phyloP scores from a whole-genome alignment of 371 early-diverging fungal genomes.

The Smittium mucronatum region DNA sequence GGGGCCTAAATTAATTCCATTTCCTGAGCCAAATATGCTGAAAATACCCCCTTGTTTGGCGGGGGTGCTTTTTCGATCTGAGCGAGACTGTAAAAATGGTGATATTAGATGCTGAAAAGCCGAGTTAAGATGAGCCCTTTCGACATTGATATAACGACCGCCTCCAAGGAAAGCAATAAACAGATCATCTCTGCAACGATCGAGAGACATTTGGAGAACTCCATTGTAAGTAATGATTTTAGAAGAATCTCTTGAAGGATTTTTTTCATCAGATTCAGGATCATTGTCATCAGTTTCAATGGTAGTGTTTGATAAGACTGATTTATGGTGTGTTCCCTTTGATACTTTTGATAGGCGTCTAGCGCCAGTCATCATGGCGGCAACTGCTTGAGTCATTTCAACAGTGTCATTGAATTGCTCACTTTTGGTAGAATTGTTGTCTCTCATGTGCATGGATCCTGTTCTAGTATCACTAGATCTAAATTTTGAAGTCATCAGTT shows the following conservation, averaged over 20 bases:
- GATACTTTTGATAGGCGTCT: conserved; percentile 6
- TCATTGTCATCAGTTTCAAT: not conserved
- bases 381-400: conserved; percentile 9
- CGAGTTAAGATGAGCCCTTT: conserved; percentile 47
- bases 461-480: not conserved
- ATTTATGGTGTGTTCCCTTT: not conserved
- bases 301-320: not conserved
- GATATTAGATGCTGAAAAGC: conserved; percentile 41
- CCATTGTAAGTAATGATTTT: conserved; percentile 13
- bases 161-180: conserved; percentile 89
- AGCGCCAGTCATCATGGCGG: conserved; percentile 9
- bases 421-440: not conserved
- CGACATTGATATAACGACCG: conserved; percentile 67
- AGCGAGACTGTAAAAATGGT: conserved; percentile 38
- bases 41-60: conserved; percentile 2
- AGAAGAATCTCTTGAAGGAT: not conserved
- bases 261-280: not conserved
- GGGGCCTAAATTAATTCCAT: not conserved
- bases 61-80: conserved; percentile 36
- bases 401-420: not conserved
- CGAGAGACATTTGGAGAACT: conserved; percentile 35
- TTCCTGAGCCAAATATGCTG: not conserved
- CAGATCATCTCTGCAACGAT: conserved; percentile 84
- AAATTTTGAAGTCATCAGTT: not conserved
- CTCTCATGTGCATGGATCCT: not conserved